These are phyloP conservation scores for Zygosaccharomyces pseudobailii DNA, from an alignment of 1,139 yeast genomes.

Conservation along the genomic window DNA sequence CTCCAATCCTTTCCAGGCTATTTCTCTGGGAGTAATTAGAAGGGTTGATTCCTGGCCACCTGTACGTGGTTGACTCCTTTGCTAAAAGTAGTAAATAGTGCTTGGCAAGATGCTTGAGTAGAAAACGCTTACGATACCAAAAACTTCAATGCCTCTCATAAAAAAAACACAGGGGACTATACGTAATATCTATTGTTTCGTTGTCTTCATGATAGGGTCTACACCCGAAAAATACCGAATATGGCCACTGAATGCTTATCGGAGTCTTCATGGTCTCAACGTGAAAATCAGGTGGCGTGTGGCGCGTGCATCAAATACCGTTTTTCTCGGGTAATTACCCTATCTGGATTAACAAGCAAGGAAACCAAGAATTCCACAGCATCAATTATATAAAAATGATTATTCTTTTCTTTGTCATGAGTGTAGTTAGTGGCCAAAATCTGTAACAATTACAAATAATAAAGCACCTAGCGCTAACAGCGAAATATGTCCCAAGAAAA, in stretches of 20 bases:
- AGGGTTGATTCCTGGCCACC: too few species aligned
- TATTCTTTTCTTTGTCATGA: too few species aligned
- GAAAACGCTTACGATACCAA: too few species aligned
- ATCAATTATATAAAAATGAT: background rate
- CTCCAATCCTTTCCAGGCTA: too few species aligned
- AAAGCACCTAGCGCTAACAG: background rate
- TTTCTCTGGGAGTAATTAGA: too few species aligned
- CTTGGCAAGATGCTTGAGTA: too few species aligned
- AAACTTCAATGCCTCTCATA: too few species aligned
- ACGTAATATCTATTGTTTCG: background rate
- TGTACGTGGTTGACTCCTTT: too few species aligned
- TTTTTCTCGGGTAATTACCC: background rate
- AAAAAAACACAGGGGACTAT: background rate
- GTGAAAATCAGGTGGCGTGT: background rate
- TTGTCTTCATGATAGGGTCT: background rate
- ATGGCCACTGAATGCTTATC: background rate
- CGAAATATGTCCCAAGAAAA: background rate
- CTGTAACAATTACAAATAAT: background rate
- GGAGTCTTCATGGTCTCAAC: background rate
- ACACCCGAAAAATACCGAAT: background rate
- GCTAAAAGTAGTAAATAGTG: too few species aligned
- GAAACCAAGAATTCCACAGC: background rate
- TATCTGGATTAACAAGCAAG: background rate
- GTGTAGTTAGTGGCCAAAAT: too few species aligned
- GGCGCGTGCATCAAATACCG: background rate